Percentiles rank a stretch among this genome's conserved stretches.
These are phyloP conservation scores for Ustilago esculenta DNA, from an alignment of 1,284 basidiomycete species.

Conservation along the genomic window DNA sequence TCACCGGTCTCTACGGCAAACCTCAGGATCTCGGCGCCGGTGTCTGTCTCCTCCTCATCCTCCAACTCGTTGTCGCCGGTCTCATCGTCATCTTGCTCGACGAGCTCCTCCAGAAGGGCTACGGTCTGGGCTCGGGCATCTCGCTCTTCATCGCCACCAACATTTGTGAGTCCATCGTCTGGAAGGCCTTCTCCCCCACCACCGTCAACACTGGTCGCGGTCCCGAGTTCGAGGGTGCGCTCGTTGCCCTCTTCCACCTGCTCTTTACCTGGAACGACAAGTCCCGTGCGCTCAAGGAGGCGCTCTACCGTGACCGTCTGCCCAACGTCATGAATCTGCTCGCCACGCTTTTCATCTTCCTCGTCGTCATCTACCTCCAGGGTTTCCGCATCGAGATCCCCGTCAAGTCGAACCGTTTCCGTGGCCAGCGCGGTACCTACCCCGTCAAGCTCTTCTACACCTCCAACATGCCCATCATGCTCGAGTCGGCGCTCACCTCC, in stretches of 20 bases:
- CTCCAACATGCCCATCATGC: conserved; percentile 99
- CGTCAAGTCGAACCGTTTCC: conserved; percentile 94
- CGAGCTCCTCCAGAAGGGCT: conserved; percentile 97
- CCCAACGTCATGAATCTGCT: conserved; percentile 98
- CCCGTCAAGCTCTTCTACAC: conserved; percentile 99
- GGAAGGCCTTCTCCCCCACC: conserved; percentile 99
- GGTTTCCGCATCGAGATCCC: conserved; percentile 99
- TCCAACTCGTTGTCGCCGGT: conserved; percentile 91
- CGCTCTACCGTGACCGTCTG: conserved; percentile 95
- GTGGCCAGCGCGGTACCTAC: conserved; percentile 92
- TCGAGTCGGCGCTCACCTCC: conserved; percentile 89
- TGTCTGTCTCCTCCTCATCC: conserved; percentile 91
- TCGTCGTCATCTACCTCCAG: conserved; percentile 95
- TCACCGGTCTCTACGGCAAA: conserved; percentile 95
- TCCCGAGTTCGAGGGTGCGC: conserved; percentile 96
- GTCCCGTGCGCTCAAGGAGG: conserved; percentile 93
- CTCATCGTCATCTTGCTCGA: conserved; percentile 98
- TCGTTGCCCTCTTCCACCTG: conserved; percentile 95
- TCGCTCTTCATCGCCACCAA: conserved; percentile 99
- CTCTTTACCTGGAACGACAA: conserved; percentile 99
- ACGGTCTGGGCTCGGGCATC: conserved; percentile 97
- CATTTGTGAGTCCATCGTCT: conserved; percentile 98
- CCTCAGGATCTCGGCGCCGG: conserved; percentile 93
- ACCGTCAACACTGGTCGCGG: conserved; percentile 98
- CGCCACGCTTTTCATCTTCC: conserved; percentile 90